These are phyloP conservation scores for Sanghuangporus weigelae DNA, from an alignment of 1,284 basidiomycete species.

Conservation along the genomic window DNA sequence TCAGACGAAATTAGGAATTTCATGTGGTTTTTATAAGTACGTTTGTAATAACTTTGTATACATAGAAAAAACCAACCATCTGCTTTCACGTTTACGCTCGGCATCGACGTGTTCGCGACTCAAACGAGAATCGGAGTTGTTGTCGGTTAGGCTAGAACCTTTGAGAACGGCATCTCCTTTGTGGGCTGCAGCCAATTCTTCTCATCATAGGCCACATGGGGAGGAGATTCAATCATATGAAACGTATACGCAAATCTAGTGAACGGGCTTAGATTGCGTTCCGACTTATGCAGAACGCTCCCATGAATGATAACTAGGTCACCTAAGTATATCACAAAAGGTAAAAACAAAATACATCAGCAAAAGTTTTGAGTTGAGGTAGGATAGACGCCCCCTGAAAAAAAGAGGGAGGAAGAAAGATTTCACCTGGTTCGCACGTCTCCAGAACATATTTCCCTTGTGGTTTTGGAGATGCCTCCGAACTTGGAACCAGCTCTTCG, in stretches of 20 bases:
- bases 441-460: slow-evolving; percentile 63
- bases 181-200: slow-evolving; percentile 92
- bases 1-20: neutral
- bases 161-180: slow-evolving; percentile 71
- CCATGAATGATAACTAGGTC: slow-evolving; percentile 90
- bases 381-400: neutral
- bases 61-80: neutral
- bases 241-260: slow-evolving; percentile 93
- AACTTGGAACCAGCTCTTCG: slow-evolving; percentile 47
- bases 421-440: slow-evolving; percentile 69
- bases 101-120: neutral
- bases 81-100: too few species aligned
- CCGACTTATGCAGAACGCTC: slow-evolving; percentile 83
- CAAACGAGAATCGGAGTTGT: neutral
- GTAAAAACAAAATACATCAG: neutral
- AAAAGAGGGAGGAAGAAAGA: neutral
- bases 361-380: neutral
- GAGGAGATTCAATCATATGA: slow-evolving; percentile 79
- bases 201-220: slow-evolving; percentile 61
- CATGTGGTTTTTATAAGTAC: too few species aligned
- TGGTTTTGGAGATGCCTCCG: slow-evolving; percentile 38
- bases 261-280: slow-evolving; percentile 64
- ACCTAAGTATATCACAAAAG: slow-evolving; percentile 36
- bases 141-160: slow-evolving; percentile 38
- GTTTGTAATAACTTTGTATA: neutral